Percentiles rank a stretch among this genome's conserved stretches.
Conservation (phyloP, 345 rosid species). For the Ceriops decandra region DNA sequence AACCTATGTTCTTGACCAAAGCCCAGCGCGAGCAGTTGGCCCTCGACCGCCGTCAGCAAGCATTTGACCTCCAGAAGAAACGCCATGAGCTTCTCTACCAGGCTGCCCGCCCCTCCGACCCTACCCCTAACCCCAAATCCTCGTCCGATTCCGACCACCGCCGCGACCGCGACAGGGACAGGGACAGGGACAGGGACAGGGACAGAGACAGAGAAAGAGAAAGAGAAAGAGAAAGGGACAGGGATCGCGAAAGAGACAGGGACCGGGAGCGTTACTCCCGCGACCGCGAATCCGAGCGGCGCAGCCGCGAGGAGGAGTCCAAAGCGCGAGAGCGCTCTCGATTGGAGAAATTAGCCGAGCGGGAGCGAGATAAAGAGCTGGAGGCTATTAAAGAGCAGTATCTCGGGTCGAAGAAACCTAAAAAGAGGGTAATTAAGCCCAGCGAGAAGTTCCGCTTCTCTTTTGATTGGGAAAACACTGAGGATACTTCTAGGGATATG, state of each 20-base stretch:
- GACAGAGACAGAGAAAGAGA: conserved; percentile 41
- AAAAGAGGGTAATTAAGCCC: conserved; percentile 87
- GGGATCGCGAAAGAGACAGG: conserved; percentile 22
- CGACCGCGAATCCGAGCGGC: conserved; percentile 38
- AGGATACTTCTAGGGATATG: conserved; percentile 89
- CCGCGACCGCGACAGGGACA: conserved; percentile 33
- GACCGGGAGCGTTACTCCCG: conserved; percentile 46
- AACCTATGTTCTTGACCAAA: conserved; percentile 31
- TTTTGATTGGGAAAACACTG: conserved; percentile 93
- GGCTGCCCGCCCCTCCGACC: conserved; percentile 20
- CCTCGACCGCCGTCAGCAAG: conserved; percentile 76
- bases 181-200: conserved; percentile 39
- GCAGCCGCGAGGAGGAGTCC: conserved; percentile 59
- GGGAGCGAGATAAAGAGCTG: conserved; percentile 80
- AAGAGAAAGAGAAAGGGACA: conserved; percentile 31
- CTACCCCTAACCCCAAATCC: conserved; percentile 18
- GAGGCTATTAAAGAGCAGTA: conserved; percentile 88
- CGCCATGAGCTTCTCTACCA: conserved; percentile 20
- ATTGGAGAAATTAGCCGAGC: conserved; percentile 61
- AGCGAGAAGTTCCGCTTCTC: conserved; percentile 93
- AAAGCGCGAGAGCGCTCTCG: conserved; percentile 61
- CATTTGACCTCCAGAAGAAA: conserved; percentile 33
- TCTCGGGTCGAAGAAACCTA: conserved; percentile 85
- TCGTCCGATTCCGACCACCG: conserved; percentile 32
- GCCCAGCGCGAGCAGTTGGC: conserved; percentile 46